Conservation (phyloP, 495 filamentous ascomycete species). For the Penicillium taxi region DNA sequence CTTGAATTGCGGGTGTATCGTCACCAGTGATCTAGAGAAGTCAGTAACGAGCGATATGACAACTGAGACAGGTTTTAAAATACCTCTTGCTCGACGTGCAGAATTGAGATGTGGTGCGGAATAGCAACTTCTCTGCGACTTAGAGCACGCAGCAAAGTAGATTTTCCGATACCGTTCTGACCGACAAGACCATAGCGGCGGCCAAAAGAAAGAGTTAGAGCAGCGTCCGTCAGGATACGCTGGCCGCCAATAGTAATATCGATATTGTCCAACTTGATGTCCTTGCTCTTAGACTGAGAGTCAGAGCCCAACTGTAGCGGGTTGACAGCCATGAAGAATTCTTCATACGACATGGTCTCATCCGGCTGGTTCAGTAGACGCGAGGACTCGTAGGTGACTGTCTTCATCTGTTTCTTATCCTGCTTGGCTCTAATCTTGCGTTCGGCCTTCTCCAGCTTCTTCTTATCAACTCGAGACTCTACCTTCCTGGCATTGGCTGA, state of each 20-base stretch:
- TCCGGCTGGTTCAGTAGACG: constrained; percentile 75
- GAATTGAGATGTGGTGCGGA: constrained; percentile 94
- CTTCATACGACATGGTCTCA: constrained; percentile 90
- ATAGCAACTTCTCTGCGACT: constrained; percentile 90
- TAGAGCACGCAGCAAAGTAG: constrained; percentile 82
- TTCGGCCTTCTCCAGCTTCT: constrained; percentile 99
- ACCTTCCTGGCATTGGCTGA: constrained; percentile 87
- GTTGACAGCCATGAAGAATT: constrained; percentile 99
- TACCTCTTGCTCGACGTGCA: constrained; percentile 98
- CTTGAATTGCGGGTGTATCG: constrained; percentile 90
- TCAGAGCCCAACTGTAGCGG: constrained; percentile 82
- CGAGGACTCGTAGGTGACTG: constrained; percentile 94
- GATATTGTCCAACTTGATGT: constrained; percentile 94
- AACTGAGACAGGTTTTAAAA: constrained; percentile 8
- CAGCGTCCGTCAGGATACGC: constrained; percentile 85
- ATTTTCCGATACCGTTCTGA: constrained; percentile 99
- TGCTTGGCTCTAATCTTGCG: constrained; percentile 97
- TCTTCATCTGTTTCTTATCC: constrained; percentile 97
- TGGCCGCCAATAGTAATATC: constrained; percentile 87
- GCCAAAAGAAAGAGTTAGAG: constrained; percentile 83
- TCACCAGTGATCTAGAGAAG: constrained; percentile 74
- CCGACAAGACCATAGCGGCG: constrained; percentile 95
- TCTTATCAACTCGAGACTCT: constrained; percentile 93
- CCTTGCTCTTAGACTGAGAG: constrained; percentile 79
- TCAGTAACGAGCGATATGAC: constrained; percentile 3